Evolutionary conservation across 78 protist genomes (phyloP), one percentile per base, ranked within the genome.

Genomic region (Cavenderia fasciculata): DNA sequence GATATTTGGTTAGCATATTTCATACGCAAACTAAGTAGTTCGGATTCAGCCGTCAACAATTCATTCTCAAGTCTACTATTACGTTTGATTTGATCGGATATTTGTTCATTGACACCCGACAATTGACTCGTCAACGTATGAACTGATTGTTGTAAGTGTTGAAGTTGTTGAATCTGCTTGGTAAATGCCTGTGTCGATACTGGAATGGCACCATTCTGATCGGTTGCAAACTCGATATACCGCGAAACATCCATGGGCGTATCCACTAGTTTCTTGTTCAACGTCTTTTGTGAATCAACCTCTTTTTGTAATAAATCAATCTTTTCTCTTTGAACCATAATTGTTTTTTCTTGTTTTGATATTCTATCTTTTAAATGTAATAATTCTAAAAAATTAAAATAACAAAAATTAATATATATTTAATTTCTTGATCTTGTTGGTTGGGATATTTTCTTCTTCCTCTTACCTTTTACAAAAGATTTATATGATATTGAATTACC

Each of bases 111-210:
- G 11, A 62, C 47, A 27, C 36, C 52, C 0, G 78, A 19, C 23
- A 82, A 23, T 23, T 82, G 77, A 0, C 61, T 56, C 40, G 54
- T 33, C 10, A 82, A 16, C 4, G 23, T 66, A 29, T 16, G 5
- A 33, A 68, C 68, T 16, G 34, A 52, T 44, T 68, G 61, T 43
- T 82, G 90, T 7, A 68, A 34, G n/a, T 59, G 34, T 68, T 82
- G 90, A 31, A 82, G 49, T 31, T 82, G 90, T 54, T 82, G 90
- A 46, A 82, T 82, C 73, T 82, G 90, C 33, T 78, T 49, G 0
- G 90, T 82, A 46, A 82, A 82, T 65, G 90, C 90, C 51, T 68
- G 76, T n/a, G 74, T 82, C 0, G 90, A 82, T 12, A 82, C 76
- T 11, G 90, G 90, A 16, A 82, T 82, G 1, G 90, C 76, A 38